phyloP scores from a whole-genome alignment of 2,329 filamentous ascomycete species.

The Phialophora expanda region DNA sequence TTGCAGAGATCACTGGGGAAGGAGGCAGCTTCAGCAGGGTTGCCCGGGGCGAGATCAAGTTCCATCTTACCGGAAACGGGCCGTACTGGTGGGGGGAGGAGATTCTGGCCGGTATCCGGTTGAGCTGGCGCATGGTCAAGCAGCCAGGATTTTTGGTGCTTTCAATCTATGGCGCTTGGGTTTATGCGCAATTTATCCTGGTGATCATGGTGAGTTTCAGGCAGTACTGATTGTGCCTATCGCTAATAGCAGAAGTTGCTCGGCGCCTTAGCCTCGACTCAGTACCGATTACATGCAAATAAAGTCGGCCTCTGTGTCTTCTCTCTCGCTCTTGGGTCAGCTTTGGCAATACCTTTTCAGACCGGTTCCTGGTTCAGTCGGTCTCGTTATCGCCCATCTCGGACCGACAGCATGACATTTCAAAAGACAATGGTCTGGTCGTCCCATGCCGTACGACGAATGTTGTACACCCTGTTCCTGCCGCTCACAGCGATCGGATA shows the following conservation, averaged over 20 bases:
- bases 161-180: slow-evolving; percentile 76
- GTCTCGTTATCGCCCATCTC: slow-evolving; percentile 62
- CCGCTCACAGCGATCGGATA: slow-evolving; percentile 72
- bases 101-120: slow-evolving; percentile 69
- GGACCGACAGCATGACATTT: slow-evolving; percentile 71
- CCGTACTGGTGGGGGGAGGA: slow-evolving; percentile 80
- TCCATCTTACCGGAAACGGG: slow-evolving; percentile 73
- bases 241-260: slow-evolving; percentile 55
- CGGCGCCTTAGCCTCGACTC: slow-evolving; percentile 71
- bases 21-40: slow-evolving; percentile 52
- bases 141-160: slow-evolving; percentile 76
- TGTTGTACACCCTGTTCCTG: slow-evolving; percentile 69
- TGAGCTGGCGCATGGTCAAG: slow-evolving; percentile 72
- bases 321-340: slow-evolving; percentile 69
- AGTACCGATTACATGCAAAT: slow-evolving; percentile 68
- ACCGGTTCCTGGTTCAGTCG: slow-evolving; percentile 73
- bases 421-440: slow-evolving; percentile 70
- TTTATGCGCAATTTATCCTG: slow-evolving; percentile 76
- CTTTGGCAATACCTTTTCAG: slow-evolving; percentile 73
- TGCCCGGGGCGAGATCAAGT: slow-evolving; percentile 74
- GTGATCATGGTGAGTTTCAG: slow-evolving; percentile 65
- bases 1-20: slow-evolving; percentile 62
- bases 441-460: slow-evolving; percentile 71
- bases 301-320: slow-evolving; percentile 70
- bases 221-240: not conserved